phyloP scores from a whole-genome alignment of 169 alveolate genomes.

The Plasmodium inui region DNA sequence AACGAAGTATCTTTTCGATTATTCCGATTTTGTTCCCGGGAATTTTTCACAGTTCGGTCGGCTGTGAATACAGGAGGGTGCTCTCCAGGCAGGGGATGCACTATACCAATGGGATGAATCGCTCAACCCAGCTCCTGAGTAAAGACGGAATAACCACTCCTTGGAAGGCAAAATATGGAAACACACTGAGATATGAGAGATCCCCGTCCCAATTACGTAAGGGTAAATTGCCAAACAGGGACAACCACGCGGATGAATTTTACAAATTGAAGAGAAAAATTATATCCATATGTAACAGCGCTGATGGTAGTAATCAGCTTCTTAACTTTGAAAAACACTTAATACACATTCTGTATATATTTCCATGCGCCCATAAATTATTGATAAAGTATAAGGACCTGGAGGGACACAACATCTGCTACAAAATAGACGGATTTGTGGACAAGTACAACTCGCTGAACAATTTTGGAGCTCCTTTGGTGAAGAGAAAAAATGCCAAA shows the following conservation, averaged over 20 bases:
- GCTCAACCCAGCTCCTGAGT: not conserved
- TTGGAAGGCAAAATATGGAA: not conserved
- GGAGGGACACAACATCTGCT: conserved; percentile 52
- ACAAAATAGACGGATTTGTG: conserved; percentile 23
- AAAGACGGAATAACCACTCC: not conserved
- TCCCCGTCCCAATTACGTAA: not conserved
- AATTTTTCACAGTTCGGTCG: conserved; percentile 15
- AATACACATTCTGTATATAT: conserved; percentile 54
- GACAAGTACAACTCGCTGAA: conserved; percentile 27
- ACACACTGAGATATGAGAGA: not conserved
- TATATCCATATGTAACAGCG: conserved; percentile 30
- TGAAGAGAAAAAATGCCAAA: conserved; percentile 2
- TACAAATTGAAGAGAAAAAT: conserved; percentile 6
- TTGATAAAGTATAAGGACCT: conserved; percentile 51
- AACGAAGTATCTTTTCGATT: conserved; percentile 20
- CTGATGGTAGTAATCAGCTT: conserved; percentile 19
- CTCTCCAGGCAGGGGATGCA: not conserved
- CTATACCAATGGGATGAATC: not conserved
- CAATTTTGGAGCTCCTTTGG: not conserved
- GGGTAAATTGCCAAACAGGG: not conserved
- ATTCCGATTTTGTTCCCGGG: conserved; percentile 45
- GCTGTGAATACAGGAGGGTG: conserved; percentile 10
- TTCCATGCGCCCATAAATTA: conserved; percentile 58
- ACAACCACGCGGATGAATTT: not conserved
- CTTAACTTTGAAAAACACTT: conserved; percentile 51